Evolutionary conservation across 1,139 yeast species (phyloP).

Genomic region (Waltiozyma solani): DNA sequence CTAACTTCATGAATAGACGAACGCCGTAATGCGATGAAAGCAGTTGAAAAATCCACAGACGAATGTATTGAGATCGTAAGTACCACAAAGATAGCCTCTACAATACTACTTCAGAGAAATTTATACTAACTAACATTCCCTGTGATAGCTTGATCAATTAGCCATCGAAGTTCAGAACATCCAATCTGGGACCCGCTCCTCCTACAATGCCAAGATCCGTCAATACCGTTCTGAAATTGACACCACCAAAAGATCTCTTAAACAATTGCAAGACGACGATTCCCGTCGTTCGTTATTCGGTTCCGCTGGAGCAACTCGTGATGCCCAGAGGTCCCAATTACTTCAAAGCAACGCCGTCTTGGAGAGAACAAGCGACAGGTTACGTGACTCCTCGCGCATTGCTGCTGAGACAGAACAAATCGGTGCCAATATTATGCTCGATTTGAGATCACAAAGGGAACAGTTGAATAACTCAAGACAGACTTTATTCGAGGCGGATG

Average conservation of each 20-base stretch:
- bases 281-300: slow-evolving; percentile 62
- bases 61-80: slow-evolving; percentile 62
- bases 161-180: slow-evolving; percentile 71
- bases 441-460: slow-evolving; percentile 87
- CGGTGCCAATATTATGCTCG: slow-evolving; percentile 86
- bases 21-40: slow-evolving; percentile 41
- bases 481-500: slow-evolving; percentile 82
- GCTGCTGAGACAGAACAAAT: slow-evolving; percentile 89
- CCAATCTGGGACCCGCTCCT: slow-evolving; percentile 59
- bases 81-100: background rate
- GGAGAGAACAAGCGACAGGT: slow-evolving; percentile 74
- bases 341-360: slow-evolving; percentile 71
- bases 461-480: slow-evolving; percentile 79
- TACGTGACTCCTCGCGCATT: slow-evolving; percentile 79
- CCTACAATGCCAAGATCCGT: slow-evolving; percentile 62
- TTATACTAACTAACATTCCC: slow-evolving; percentile 5
- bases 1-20: slow-evolving; percentile 24
- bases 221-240: slow-evolving; percentile 56
- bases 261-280: slow-evolving; percentile 44
- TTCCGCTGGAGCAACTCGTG: slow-evolving; percentile 34
- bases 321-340: slow-evolving; percentile 74
- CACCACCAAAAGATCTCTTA: slow-evolving; percentile 41
- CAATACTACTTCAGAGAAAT: too few species aligned
- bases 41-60: slow-evolving; percentile 60
- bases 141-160: slow-evolving; percentile 53